Evolutionary conservation across 1,284 basidiomycete genomes (phyloP).

Genomic region (Puccinia horiana): DNA sequence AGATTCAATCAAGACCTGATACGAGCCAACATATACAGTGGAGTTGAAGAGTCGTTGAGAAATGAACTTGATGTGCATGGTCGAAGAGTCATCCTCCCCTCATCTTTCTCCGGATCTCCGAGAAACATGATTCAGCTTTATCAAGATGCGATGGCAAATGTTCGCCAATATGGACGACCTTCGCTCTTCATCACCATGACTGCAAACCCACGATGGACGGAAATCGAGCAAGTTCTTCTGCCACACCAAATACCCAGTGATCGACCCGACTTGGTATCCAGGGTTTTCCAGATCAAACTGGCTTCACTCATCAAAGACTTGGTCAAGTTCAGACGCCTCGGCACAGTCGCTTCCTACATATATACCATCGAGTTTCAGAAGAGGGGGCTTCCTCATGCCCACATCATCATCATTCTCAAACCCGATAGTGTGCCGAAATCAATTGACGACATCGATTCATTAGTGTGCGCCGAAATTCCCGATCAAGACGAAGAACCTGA

Average conservation of each 20-base stretch:
- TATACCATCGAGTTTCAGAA: conserved; percentile 61
- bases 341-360: background rate
- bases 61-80: conserved; percentile 56
- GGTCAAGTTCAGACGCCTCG: background rate
- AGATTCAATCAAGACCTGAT: background rate
- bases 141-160: conserved; percentile 59
- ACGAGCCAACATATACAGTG: background rate
- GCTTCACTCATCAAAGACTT: background rate
- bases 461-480: conserved; percentile 61
- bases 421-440: conserved; percentile 57
- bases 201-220: conserved; percentile 60
- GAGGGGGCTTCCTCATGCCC: conserved; percentile 63
- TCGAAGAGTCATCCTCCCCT: conserved; percentile 58
- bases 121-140: conserved; percentile 59
- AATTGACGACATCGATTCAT: conserved; percentile 59
- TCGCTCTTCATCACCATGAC: conserved; percentile 61
- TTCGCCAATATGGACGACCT: conserved; percentile 55
- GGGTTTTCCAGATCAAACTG: conserved; percentile 5
- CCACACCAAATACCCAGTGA: background rate
- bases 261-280: background rate
- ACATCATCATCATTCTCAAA: conserved; percentile 60
- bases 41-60: background rate
- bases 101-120: conserved; percentile 58
- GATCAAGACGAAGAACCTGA: conserved; percentile 59
- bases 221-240: conserved; percentile 54